Base-by-base conservation (phyloP, 2,329 filamentous ascomycete species). In the Knufia petricola region DNA sequence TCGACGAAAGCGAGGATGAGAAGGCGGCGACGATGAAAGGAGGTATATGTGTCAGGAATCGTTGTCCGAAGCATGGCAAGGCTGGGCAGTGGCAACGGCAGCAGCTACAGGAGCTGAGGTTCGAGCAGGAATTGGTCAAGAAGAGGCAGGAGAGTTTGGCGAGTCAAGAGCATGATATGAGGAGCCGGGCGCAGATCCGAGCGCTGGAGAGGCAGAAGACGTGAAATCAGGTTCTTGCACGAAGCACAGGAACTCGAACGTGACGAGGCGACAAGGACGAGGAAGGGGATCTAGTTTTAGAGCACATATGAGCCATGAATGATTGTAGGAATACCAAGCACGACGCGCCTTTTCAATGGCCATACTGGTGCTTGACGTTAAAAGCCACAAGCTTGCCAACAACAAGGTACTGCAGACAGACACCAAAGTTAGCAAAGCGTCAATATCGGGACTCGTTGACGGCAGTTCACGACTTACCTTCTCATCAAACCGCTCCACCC, bases 401-500 rank as follows among this genome's bases (percentile, higher is more conserved):
- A n/a, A 96, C 80, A 20, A 95, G 71, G 67, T 98, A 98, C 75
- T 59, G 32, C 3, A 39, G 6, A 13, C 21, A 50, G 20, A 12
- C n/a, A 30, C 28, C 21, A 31, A 10, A 26, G 15, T 44, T 23
- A 49, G 37, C 21, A 9, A 20, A n/a, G n/a, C n/a, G n/a, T n/a
- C n/a, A n/a, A n/a, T n/a, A n/a, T n/a, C n/a, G n/a, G n/a, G n/a
- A n/a, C n/a, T n/a, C n/a, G n/a, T n/a, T n/a, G n/a, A n/a, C n/a
- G 20, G 28, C 15, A 20, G 24, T 3, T 28, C 4, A 20, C 4
- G 17, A 46, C 54, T 50, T 46, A 59, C 57, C 57, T 98, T 96
- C 67, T 90, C 85, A 52, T 76, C 70, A 66, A 98, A 98, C 56
- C 88, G 77, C 70, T 94, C 87, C 72, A 95, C 89, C 92, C 92